Base-by-base conservation (phyloP, 164 flowering plant species). In the Umbellularia californica region DNA sequence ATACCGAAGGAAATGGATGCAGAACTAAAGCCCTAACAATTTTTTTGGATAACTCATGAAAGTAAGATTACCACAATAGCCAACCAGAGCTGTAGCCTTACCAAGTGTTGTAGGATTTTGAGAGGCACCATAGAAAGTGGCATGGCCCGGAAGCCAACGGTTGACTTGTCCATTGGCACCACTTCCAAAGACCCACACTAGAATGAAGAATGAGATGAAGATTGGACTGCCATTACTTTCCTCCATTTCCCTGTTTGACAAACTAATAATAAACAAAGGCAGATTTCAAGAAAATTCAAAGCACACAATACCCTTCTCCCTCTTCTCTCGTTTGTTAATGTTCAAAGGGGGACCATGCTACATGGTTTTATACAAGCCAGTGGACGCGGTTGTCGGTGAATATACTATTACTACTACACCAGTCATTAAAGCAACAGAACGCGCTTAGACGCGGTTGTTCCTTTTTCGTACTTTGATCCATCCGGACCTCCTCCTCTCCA, bases 61-160 rank as follows among this genome's bases (percentile, higher is more conserved):
- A 13, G 19, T 3, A 52, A 19, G 15, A 15, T 11, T n/a, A 13
- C 11, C 58, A 52, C 41, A 14, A 52, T 15, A 52, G 19, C 58
- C 3, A 52, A 1, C 58, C 19, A 4, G 17, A 13, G 20, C 58
- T 52, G 4, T 77, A 24, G 7, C 71, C 83, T 76, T 81, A 90
- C 94, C 94, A 52, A 90, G 92, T 13, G 88, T 76, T 78, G 85
- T 25, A 63, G 92, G 92, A 72, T 74, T 82, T 58, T 83, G 85
- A 66, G 81, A 68, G 58, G 86, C 86, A 1, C 92, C 95, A 79
- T 89, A 90, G 81, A 78, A 89, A 52, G 95, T 90, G 23, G 95
- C 92, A 80, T 88, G 91, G 41, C 81, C 92, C 55, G 79, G 69
- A 51, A 79, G 66, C 95, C 95, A 90, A 47, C 87, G 76, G 23